These are phyloP conservation scores for Zopfia rhizophila DNA, from an alignment of 2,329 filamentous ascomycete species.

Conservation along the genomic window DNA sequence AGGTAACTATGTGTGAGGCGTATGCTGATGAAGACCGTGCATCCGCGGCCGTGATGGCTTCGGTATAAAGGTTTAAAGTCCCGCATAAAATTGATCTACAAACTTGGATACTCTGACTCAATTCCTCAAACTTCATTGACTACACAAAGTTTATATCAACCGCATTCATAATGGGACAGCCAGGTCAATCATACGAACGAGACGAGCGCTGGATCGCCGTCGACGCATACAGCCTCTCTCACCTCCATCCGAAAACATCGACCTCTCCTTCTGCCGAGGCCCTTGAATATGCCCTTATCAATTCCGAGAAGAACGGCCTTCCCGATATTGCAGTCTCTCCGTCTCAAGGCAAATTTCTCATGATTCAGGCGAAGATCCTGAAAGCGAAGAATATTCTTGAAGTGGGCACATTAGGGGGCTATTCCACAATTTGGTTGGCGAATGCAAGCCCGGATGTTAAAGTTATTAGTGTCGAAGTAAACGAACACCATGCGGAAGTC, in stretches of 20 bases:
- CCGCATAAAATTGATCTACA: no score
- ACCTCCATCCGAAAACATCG: constrained; percentile 43
- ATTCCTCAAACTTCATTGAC: background rate
- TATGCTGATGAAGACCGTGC: no score
- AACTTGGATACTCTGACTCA: no score
- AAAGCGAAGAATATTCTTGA: constrained; percentile 56
- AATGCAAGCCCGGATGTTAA: constrained; percentile 46
- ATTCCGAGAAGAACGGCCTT: constrained; percentile 35
- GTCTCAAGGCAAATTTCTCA: constrained; percentile 47
- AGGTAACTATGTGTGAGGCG: no score
- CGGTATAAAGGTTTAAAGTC: no score
- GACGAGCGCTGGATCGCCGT: constrained; percentile 53
- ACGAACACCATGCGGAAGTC: constrained; percentile 58
- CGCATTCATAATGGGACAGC: background rate
- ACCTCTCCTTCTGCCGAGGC: constrained; percentile 37
- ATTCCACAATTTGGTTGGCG: constrained; percentile 65
- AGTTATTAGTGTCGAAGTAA: constrained; percentile 64
- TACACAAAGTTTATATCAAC: no score
- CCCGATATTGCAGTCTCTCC: constrained; percentile 49
- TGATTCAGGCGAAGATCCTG: constrained; percentile 42
- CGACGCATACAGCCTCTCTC: constrained; percentile 48
- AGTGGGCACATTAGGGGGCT: constrained; percentile 66
- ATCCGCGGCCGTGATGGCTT: no score
- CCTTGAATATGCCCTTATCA: constrained; percentile 35
- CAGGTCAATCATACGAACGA: no score